Conservation (phyloP, 2,329 filamentous ascomycete genomes). For the Colletotrichum sp. region DNA sequence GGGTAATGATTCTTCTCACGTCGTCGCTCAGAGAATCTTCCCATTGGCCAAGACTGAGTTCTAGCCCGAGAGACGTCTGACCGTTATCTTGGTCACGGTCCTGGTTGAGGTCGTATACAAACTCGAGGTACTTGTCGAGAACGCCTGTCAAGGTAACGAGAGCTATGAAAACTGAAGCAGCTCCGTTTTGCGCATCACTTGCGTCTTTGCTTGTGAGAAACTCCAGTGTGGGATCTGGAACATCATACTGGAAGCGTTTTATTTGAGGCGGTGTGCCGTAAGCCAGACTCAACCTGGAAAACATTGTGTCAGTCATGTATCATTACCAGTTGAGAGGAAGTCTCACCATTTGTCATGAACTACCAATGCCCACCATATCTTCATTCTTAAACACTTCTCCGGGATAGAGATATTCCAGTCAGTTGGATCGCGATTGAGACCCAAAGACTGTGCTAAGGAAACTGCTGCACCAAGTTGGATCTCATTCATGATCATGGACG, state of each 20-base stretch:
- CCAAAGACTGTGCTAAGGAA: conserved; percentile 57
- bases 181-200: not conserved
- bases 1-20: conserved; percentile 43
- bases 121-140: conserved; percentile 21
- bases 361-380: conserved; percentile 61
- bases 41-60: conserved; percentile 47
- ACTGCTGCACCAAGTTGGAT: conserved; percentile 55
- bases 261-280: conserved; percentile 59
- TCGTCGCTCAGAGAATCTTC: conserved; percentile 43
- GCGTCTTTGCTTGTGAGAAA: conserved; percentile 28
- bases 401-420: conserved; percentile 55
- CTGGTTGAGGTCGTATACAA: conserved; percentile 23
- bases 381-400: conserved; percentile 58
- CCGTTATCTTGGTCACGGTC: not conserved
- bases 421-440: conserved; percentile 57
- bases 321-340: not conserved
- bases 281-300: conserved; percentile 51
- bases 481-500: conserved; percentile 63
- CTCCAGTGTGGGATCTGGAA: conserved; percentile 45
- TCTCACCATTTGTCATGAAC: conserved; percentile 60
- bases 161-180: conserved; percentile 18
- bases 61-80: conserved; percentile 33
- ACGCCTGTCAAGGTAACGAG: conserved; percentile 15
- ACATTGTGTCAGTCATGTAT: not conserved
- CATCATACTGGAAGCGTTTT: conserved; percentile 50